Evolutionary conservation across 2,329 filamentous ascomycete species (phyloP).

Genomic region (Exophiala aquamarina): DNA sequence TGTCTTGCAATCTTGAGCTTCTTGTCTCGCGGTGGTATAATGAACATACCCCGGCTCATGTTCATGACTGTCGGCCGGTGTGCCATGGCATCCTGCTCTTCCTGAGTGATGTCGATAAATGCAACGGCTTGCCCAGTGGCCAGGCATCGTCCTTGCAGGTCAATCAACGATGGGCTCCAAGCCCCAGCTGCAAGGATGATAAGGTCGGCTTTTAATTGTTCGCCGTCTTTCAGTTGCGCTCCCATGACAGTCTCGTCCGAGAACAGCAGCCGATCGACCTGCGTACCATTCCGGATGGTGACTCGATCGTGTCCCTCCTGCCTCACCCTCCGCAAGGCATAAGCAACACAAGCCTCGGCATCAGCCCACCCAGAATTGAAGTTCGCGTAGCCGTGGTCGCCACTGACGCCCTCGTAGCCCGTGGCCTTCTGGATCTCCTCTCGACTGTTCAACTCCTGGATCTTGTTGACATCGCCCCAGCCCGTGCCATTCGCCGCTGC

Average conservation of each 20-base stretch:
- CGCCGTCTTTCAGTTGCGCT: slow-evolving; percentile 18
- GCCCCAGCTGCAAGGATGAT: slow-evolving; percentile 77
- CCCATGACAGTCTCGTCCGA: slow-evolving; percentile 21
- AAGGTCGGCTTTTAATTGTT: slow-evolving; percentile 24
- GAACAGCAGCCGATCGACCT: slow-evolving; percentile 37
- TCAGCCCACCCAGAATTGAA: slow-evolving; percentile 49
- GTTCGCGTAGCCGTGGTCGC: slow-evolving; percentile 43
- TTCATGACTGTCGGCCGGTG: slow-evolving; percentile 64
- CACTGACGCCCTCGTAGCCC: slow-evolving; percentile 22
- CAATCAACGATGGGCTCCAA: slow-evolving; percentile 77
- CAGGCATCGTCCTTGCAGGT: slow-evolving; percentile 72
- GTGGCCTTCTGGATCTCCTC: slow-evolving; percentile 21
- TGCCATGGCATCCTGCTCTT: slow-evolving; percentile 66
- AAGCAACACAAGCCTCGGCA: slow-evolving; percentile 42
- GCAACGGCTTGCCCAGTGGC: slow-evolving; percentile 80
- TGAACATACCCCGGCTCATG: slow-evolving; percentile 52
- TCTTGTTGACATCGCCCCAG: slow-evolving; percentile 39
- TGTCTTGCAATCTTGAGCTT: slow-evolving; percentile 68
- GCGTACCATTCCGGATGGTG: slow-evolving; percentile 34
- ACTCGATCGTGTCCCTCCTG: slow-evolving; percentile 31
- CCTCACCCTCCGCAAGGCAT: slow-evolving; percentile 39
- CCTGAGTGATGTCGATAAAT: slow-evolving; percentile 71
- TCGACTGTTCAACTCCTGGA: slow-evolving; percentile 32
- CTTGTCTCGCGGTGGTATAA: slow-evolving; percentile 53
- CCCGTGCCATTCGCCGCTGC: slow-evolving; percentile 32